Base-by-base conservation (phyloP, 768 basidiomycete species). In the Mycena chlorophos region DNA sequence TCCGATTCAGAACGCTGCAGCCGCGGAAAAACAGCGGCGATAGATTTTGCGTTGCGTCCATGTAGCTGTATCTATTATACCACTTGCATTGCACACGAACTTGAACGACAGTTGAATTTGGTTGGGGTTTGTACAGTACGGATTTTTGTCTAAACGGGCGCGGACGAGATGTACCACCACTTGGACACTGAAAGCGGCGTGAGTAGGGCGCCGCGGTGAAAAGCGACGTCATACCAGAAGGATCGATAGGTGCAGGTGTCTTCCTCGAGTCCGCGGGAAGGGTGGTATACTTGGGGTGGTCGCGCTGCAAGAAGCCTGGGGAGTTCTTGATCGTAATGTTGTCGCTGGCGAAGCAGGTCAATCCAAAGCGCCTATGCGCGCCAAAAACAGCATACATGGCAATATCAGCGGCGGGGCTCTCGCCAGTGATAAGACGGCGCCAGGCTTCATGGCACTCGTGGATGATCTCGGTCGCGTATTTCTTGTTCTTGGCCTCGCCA, bases 401-500 rank as follows among this genome's bases (percentile, higher is more conserved):
- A 55, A 98, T 68, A 54, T 94, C 89, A 71, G 89, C 88, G 58
- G 88, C 84, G 38, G 86, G 83, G 58, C 73, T 77, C 62, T 97
- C 90, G 59, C 94, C 93, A 50, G 75, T 76, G 71, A 94, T 81
- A 65, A 99, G 84, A 68, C 91, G 91, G 67, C 94, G 91, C 97
- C 97, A 99, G 31, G 97, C 91, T 73, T 98, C 97, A 70, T 98
- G 89, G 75, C 92, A 95, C 72, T 99, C 97, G 73, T 97, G 95
- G 69, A 99, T 90, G 77, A 98, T 97, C 76, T 98, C 96, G 51
- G 91, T 93, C 28, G 97, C 97, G 71, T 98, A 99, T 74, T 96
- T 97, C 83, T 96, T 97, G 82, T 97, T 97, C 81, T 98, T 99
- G 62, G 96, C 96, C 77, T 99, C 97, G 55, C 97, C 97, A 51